A percentile compares a stretch with the other conserved stretches of the same genome.
phyloP scores from a whole-genome alignment of 2,329 filamentous ascomycete species.

The Pseudophaeomoniella oleicola region DNA sequence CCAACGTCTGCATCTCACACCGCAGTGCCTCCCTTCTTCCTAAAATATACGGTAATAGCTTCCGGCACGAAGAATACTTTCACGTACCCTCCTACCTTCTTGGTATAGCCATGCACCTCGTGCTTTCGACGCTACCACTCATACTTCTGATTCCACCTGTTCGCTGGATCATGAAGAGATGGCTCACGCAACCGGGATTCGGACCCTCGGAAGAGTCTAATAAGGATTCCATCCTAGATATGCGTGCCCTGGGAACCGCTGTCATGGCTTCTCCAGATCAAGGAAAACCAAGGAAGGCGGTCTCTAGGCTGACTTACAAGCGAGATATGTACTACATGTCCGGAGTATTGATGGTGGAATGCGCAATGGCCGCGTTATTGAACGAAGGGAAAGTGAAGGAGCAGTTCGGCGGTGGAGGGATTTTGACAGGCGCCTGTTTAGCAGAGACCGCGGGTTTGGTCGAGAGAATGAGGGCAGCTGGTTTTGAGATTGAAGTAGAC shows the following conservation, averaged over 20 bases:
- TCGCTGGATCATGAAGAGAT: constrained; percentile 32
- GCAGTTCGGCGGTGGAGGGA: constrained; percentile 23
- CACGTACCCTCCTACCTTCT: constrained; percentile 33
- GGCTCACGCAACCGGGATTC: constrained; percentile 35
- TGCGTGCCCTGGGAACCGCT: constrained; percentile 20
- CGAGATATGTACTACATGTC: constrained; percentile 29
- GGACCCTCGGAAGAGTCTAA: constrained; percentile 31
- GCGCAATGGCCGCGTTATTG: constrained; percentile 27
- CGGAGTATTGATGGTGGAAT: constrained; percentile 26
- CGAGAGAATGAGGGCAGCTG: constrained; percentile 27
- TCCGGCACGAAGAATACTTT: constrained; percentile 43
- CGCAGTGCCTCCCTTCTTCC: constrained; percentile 44
- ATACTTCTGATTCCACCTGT: constrained; percentile 37
- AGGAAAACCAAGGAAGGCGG: constrained; percentile 20
- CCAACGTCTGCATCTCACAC: constrained; percentile 43
- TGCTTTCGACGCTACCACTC: constrained; percentile 28
- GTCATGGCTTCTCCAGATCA: constrained; percentile 25
- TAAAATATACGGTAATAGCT: constrained; percentile 42
- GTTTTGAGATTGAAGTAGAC: constrained; percentile 1
- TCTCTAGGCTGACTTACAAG: constrained; percentile 25
- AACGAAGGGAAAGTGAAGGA: constrained; percentile 25
- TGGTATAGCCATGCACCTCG: constrained; percentile 34
- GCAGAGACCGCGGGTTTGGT: constrained; percentile 29
- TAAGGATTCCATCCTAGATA: constrained; percentile 23
- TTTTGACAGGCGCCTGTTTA: constrained; percentile 33